Evolutionary conservation across 1,284 basidiomycete species (phyloP), one percentile per base, ranked within the genome.

Genomic region (Lentinula novae-zelandiae): DNA sequence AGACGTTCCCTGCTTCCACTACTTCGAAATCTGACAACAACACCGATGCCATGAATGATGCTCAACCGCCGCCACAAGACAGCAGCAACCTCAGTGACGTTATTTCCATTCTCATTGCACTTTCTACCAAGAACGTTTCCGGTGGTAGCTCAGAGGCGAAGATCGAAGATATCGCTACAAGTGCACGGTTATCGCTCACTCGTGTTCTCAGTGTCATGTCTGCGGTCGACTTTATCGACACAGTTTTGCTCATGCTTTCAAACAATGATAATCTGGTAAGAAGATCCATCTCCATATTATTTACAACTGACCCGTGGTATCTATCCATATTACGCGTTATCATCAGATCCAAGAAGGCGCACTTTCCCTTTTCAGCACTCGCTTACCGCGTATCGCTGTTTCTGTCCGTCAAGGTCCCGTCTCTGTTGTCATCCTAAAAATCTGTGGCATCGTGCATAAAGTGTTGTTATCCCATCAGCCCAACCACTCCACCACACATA

Each of bases 301-400:
- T 34, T 13, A 27, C 36, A 38, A 49, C 27, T 27, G 27, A 27
- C 27, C 27, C 27, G 27, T 4, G 27, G 27, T 27, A 27, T 27
- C 27, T 4, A 27, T 22, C 22, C 22, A 22, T 22, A 22, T 22
- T 22, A 22, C 0, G 27, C 3, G 27, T 34, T 20, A 31, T 65
- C 61, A 60, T 20, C 59, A 92, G 89, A 75, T 87, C 22, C 82
- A 87, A 69, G 68, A 71, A 5, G 87, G 83, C 40, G 85, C 85
- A n/a, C 75, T 93, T 34, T 79, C 82, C 42, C 77, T 95, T 4
- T 73, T 96, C 22, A 76, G 81, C 6, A 81, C 86, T 44, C 84
- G 92, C 31, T 73, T 96, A 1, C 78, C 83, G 0, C 76, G 83
- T 15, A 79, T 96, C 60, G 77, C 85, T 5, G 75, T 81, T 12